Base-by-base conservation (phyloP, 345 rosid genomes). In the Citrus reticulata region DNA sequence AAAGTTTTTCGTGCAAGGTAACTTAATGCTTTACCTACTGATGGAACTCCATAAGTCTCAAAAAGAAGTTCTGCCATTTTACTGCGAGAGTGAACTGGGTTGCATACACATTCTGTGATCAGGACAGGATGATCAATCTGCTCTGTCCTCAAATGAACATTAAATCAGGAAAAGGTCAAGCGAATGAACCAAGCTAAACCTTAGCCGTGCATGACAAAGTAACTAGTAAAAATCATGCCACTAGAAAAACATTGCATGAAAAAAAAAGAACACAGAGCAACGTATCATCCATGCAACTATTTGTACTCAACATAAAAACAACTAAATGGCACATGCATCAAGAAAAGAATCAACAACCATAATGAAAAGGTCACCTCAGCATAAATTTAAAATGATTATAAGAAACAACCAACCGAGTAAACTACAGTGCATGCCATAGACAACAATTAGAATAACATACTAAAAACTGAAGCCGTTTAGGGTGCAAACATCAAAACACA, bases 61-160 rank as follows among this genome's bases (percentile, higher is more conserved):
- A 92, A 96, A 60, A 96, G 95, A 75, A 96, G 94, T 86, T 96
- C 98, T 61, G 98, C 97, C 98, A 96, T 96, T 91, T 91, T 96
- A 86, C 97, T 85, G 58, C 99, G 97, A 64, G 97, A 96, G 16
- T 94, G 88, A 84, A 93, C 91, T 24, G 98, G 98, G 86, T 96
- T 92, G 91, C 97, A 91, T 17, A 88, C 92, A 73, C 95, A 96
- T 90, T 96, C 97, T 74, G 97, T 96, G 79, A 96, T 90, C 78
- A 96, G 87, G 84, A 94, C 80, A 77, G 99, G 97, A 85, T 94
- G 99, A 87, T 96, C 89, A 78, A 93, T 94, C 98, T 96, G 98
- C 75, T 81, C 85, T 85, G 88, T 78, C 90, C 86, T 85, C 90
- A 84, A 90, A 87, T 58, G 73, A 78, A 83, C 73, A 82, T 75